Evolutionary conservation across 2,329 filamentous ascomycete genomes (phyloP).

Genomic region (Cryphonectria parasitica): DNA sequence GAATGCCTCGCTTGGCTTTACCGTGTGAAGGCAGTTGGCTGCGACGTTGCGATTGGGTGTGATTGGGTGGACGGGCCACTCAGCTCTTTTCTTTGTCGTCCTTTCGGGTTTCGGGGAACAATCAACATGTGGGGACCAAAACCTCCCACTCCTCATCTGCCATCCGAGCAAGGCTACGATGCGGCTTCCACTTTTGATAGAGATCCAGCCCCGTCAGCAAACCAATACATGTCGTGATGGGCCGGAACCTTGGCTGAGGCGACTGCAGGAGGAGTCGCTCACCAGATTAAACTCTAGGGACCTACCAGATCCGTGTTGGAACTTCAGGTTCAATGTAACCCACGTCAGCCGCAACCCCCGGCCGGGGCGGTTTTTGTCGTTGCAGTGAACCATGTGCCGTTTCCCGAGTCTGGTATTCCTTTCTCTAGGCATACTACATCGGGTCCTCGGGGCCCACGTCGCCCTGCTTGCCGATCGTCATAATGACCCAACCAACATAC

Average conservation of each 20-base stretch:
- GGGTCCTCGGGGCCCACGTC: conserved; percentile 5
- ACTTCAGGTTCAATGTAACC: neutral
- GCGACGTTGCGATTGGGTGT: neutral
- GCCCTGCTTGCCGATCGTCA: conserved; percentile 3
- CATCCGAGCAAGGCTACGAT: neutral
- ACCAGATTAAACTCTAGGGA: conserved; percentile 3
- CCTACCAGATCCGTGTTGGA: conserved; percentile 18
- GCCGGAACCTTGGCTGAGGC: neutral
- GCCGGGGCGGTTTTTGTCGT: neutral
- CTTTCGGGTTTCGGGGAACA: conserved; percentile 9
- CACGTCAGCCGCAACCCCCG: neutral
- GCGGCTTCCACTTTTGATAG: conserved; percentile 23
- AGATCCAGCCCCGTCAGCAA: neutral
- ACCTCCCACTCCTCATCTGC: neutral
- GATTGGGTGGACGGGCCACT: neutral
- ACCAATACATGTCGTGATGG: conserved; percentile 15
- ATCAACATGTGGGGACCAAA: neutral
- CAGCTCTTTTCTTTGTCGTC: neutral
- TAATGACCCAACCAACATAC: neutral
- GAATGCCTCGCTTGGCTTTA: neutral
- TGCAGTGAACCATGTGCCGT: neutral
- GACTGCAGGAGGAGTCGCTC: neutral
- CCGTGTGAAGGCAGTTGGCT: neutral
- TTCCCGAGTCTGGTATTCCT: neutral
- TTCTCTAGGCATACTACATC: neutral